Percentiles rank a stretch among this genome's conserved stretches.
These are phyloP conservation scores for Monascus purpureus DNA, from an alignment of 495 filamentous ascomycete genomes.

Conservation along the genomic window DNA sequence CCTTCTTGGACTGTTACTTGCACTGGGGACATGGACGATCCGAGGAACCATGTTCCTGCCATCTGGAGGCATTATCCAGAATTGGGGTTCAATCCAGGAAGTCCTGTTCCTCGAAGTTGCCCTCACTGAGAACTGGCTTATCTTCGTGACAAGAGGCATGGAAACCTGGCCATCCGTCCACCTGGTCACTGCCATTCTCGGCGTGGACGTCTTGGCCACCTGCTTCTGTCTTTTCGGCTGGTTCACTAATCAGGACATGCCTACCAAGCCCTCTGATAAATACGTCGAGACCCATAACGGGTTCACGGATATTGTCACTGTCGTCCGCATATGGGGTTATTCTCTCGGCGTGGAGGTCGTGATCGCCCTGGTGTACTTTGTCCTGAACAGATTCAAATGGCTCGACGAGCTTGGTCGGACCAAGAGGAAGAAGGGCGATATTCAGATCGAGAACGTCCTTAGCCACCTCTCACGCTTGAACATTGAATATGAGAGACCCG, in stretches of 20 bases:
- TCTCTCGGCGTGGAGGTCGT: constrained; percentile 62
- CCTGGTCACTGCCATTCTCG: constrained; percentile 50
- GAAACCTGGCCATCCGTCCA: constrained; percentile 56
- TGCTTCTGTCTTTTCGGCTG: constrained; percentile 62
- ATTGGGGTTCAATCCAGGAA: constrained; percentile 55
- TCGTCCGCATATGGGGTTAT: constrained; percentile 64
- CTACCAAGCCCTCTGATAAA: constrained; percentile 20
- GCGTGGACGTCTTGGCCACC: constrained; percentile 51
- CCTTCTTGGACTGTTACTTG: constrained; percentile 48
- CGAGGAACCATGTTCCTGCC: constrained; percentile 52
- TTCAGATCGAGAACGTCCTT: constrained; percentile 63
- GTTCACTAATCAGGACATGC: constrained; percentile 40
- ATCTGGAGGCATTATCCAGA: constrained; percentile 53
- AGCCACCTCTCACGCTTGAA: constrained; percentile 54
- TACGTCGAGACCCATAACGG: constrained; percentile 42
- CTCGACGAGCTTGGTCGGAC: constrained; percentile 59
- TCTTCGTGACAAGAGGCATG: constrained; percentile 57
- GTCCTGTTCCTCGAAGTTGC: constrained; percentile 59
- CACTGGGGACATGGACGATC: constrained; percentile 54
- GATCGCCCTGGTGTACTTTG: constrained; percentile 61
- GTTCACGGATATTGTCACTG: constrained; percentile 60
- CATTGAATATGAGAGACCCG: constrained; percentile 51
- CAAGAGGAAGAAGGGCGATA: constrained; percentile 51
- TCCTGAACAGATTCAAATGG: constrained; percentile 51
- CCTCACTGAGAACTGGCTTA: constrained; percentile 65